phyloP scores from a whole-genome alignment of 2,329 filamentous ascomycete genomes.

The Seiridium unicorne region DNA sequence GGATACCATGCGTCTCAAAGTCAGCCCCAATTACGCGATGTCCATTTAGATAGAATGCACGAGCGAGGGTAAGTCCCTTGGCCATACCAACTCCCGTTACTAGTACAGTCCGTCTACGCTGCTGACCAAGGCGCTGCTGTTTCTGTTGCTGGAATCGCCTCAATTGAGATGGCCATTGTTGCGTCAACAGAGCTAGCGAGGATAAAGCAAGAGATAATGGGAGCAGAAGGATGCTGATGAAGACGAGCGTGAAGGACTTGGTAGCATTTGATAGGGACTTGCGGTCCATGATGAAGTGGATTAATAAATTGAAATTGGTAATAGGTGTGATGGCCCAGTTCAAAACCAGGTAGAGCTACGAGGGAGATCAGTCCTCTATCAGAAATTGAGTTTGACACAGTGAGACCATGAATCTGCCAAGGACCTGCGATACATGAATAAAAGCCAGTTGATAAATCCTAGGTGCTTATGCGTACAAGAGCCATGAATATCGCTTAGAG shows the following conservation, averaged over 20 bases:
- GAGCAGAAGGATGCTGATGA: not conserved
- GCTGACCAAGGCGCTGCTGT: not conserved
- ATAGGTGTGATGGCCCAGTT: not conserved
- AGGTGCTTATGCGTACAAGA: not conserved
- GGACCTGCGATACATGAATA: not conserved
- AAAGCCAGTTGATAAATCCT: not conserved
- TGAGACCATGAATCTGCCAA: not conserved
- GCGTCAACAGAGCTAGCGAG: not conserved
- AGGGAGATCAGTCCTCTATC: not conserved
- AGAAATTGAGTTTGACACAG: not conserved
- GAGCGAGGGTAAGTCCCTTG: constrained; percentile 66
- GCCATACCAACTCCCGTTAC: constrained; percentile 73
- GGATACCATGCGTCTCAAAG: constrained; percentile 46
- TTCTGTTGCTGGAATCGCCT: not conserved
- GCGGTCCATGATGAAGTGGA: not conserved
- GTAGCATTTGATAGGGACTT: not conserved
- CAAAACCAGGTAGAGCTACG: not conserved
- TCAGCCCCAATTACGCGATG: constrained; percentile 74
- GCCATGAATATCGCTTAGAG: not conserved
- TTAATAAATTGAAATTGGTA: not conserved
- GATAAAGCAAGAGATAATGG: not conserved
- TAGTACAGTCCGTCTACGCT: constrained; percentile 49
- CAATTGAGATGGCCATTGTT: not conserved
- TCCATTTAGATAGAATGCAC: constrained; percentile 61
- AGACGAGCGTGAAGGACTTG: not conserved